phyloP scores from a whole-genome alignment of 345 rosid genomes.

The Citrus unshiu region DNA sequence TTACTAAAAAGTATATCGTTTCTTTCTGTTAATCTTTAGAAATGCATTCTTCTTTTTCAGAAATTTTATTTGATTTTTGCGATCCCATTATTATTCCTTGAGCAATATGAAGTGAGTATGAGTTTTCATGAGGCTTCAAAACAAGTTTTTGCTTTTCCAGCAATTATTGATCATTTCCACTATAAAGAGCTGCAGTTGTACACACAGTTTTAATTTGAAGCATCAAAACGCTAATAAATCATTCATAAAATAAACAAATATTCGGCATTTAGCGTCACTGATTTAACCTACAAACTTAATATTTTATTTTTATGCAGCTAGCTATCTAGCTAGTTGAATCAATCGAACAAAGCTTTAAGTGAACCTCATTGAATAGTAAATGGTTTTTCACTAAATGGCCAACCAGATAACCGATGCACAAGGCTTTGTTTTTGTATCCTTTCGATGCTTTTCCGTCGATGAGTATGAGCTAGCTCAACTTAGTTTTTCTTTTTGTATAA shows the following conservation, averaged over 20 bases:
- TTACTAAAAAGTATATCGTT: not conserved
- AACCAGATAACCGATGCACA: not conserved
- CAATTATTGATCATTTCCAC: not conserved
- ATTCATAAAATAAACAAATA: too few species aligned
- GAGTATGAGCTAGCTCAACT: not conserved
- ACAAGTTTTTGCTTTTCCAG: not conserved
- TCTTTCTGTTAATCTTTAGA: constrained; percentile 1
- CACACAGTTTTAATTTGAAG: not conserved
- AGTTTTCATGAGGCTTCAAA: too few species aligned
- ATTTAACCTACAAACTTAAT: too few species aligned
- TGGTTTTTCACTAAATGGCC: not conserved
- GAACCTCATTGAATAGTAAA: not conserved
- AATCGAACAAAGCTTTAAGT: not conserved
- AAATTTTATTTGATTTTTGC: not conserved
- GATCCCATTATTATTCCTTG: not conserved
- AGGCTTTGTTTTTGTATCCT: not conserved
- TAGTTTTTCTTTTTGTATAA: too few species aligned
- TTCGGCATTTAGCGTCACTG: too few species aligned
- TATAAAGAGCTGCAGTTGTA: too few species aligned
- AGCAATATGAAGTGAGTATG: not conserved
- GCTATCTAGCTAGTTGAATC: too few species aligned
- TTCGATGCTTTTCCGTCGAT: not conserved
- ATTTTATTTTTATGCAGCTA: too few species aligned
- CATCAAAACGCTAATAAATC: not conserved
- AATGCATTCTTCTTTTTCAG: not conserved